Evolutionary conservation across 441 rosid species (phyloP).

Genomic region (Brassica hybrid): DNA sequence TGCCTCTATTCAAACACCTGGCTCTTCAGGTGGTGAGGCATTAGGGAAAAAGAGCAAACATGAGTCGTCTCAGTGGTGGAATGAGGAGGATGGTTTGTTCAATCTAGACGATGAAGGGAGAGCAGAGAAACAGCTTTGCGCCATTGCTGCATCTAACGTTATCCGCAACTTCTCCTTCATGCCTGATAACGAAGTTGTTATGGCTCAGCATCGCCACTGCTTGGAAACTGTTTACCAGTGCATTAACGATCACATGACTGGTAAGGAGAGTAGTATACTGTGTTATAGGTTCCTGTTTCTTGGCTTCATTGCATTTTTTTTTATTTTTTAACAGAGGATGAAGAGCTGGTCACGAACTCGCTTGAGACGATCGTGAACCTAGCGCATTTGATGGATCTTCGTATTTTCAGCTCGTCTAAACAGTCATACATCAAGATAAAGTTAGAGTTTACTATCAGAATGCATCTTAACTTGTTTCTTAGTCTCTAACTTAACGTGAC

Average conservation of each 20-base stretch:
- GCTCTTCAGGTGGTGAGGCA: conserved; percentile 53
- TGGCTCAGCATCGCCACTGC: conserved; percentile 98
- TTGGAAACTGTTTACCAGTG: conserved; percentile 95
- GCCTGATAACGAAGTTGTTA: conserved; percentile 92
- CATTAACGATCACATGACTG: conserved; percentile 72
- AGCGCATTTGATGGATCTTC: conserved; percentile 93
- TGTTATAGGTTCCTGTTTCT: neutral
- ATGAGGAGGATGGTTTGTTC: conserved; percentile 85
- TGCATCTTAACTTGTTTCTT: conserved; percentile 19
- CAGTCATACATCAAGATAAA: conserved; percentile 78
- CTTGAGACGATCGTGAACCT: conserved; percentile 92
- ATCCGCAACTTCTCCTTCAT: conserved; percentile 95
- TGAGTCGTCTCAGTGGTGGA: conserved; percentile 81
- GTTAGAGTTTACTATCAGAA: conserved; percentile 49
- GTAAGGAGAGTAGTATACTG: conserved; percentile 43
- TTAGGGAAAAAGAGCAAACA: conserved; percentile 56
- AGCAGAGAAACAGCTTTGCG: conserved; percentile 86
- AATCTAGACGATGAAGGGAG: conserved; percentile 91
- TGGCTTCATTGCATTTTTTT: neutral
- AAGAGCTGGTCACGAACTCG: conserved; percentile 91
- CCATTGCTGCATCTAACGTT: conserved; percentile 90
- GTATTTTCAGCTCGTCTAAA: conserved; percentile 86
- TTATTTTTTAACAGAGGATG: conserved; percentile 74
- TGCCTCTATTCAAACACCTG: conserved; percentile 50
- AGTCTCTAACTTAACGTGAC: conserved; percentile 3